Evolutionary conservation across 768 basidiomycete genomes (phyloP), one percentile per base, ranked within the genome.

Genomic region (Hemileccinum impolitum): DNA sequence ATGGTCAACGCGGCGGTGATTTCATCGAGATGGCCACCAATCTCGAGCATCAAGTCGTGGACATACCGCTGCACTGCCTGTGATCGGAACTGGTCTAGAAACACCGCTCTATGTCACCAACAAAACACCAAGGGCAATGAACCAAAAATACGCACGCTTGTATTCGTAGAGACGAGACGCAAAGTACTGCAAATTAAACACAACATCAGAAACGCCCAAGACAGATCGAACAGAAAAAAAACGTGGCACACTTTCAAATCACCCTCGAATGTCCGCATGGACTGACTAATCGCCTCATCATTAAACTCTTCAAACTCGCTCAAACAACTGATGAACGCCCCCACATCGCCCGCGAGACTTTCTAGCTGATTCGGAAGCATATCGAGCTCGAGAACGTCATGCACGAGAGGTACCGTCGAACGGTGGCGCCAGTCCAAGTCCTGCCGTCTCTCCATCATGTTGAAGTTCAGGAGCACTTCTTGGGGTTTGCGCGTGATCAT

Each of bases 221-320:
- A n/a, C n/a, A n/a, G n/a, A 30, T 30, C 28, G 28, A 30, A 30
- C 2, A 30, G 3, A 30, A 30, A 30, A 8, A 18, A 11, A 42
- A 43, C 2, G 23, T 8, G 10, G 1, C 17, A 55, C 67, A 72
- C 75, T 62, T 68, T 76, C 42, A 81, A 58, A 53, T 80, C 79
- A 0, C 70, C 70, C 43, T 79, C 74, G 8, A 81, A 73, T 3
- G 69, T 58, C 21, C 71, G 51, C 58, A 79, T 74, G 2, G 76
- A 75, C 19, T 72, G 65, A 53, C 74, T 76, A 15, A 80, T 69
- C 1, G 72, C 72, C 35, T 80, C 76, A 18, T 80, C 76, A 6
- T 69, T 73, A 17, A 78, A 80, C 51, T 79, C 79, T 4, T 79
- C 76, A 37, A 81, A 80, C 43, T 80, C 79, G 39, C 75, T 76